Conservation (phyloP, 139 green algal species). For the Picochlorum costavermella region DNA sequence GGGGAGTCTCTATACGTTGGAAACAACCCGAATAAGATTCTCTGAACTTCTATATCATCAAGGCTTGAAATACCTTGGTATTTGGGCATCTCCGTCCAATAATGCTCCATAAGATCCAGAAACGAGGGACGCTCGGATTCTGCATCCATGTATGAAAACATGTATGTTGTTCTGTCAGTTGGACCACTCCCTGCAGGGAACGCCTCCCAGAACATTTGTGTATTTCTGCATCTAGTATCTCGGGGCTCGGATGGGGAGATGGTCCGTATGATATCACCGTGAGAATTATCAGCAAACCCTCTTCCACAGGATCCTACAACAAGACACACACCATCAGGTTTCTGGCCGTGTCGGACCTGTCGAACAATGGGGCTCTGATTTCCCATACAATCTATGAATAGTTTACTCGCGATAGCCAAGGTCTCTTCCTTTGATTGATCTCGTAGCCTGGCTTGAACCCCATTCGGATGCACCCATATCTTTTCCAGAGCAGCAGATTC, state of each 20-base stretch:
- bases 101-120: slow-evolving; percentile 77
- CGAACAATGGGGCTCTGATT: slow-evolving; percentile 78
- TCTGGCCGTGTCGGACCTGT: slow-evolving; percentile 69
- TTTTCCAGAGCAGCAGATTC: slow-evolving; percentile 45
- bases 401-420: slow-evolving; percentile 26
- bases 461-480: slow-evolving; percentile 52
- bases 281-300: slow-evolving; percentile 78
- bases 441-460: slow-evolving; percentile 38
- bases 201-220: slow-evolving; percentile 86
- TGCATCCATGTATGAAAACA: slow-evolving; percentile 93
- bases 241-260: slow-evolving; percentile 9
- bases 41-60: slow-evolving; percentile 60
- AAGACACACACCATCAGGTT: slow-evolving; percentile 90
- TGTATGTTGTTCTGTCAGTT: slow-evolving; percentile 90
- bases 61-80: slow-evolving; percentile 66
- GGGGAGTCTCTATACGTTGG: slow-evolving; percentile 83
- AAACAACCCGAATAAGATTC: slow-evolving; percentile 94
- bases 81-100: slow-evolving; percentile 83
- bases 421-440: not conserved
- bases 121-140: slow-evolving; percentile 57
- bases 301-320: slow-evolving; percentile 80
- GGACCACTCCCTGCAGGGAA: slow-evolving; percentile 70
- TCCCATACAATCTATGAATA: slow-evolving; percentile 95
- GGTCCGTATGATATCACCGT: slow-evolving; percentile 80
- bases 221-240: not conserved